A percentile compares a stretch with the other conserved stretches of the same genome.
Evolutionary conservation across 768 basidiomycete genomes (phyloP).

Genomic region (Suillus subaureus): DNA sequence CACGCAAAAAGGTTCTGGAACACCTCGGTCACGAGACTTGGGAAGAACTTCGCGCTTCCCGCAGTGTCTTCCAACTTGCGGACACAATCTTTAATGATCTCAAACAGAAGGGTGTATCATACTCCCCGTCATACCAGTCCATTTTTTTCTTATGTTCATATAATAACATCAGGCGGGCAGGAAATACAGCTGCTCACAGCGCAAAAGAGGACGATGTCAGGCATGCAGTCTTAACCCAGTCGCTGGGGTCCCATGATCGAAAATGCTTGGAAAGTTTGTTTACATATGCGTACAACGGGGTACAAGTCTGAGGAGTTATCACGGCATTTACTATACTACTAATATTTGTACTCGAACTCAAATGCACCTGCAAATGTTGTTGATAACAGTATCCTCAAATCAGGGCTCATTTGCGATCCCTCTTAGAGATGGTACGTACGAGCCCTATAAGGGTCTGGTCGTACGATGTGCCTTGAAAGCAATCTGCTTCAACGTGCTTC

Average conservation of each 20-base stretch:
- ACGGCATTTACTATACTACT: neutral
- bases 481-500: neutral
- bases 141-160: neutral
- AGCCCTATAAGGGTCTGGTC: too few species aligned
- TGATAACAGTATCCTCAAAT: too few species aligned
- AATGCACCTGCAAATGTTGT: too few species aligned
- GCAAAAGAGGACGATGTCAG: neutral
- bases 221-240: neutral
- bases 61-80: neutral
- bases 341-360: neutral
- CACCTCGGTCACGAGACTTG: neutral
- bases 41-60: neutral
- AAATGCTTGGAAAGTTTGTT: neutral
- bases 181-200: neutral
- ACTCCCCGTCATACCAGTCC: neutral
- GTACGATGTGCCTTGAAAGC: neutral
- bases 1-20: neutral
- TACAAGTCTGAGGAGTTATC: neutral
- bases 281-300: neutral
- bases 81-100: neutral
- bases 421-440: too few species aligned
- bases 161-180: neutral
- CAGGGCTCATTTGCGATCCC: too few species aligned
- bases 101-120: neutral
- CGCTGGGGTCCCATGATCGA: neutral